Conservation (phyloP, 495 filamentous ascomycete genomes). For the Penicillium goetzii region DNA sequence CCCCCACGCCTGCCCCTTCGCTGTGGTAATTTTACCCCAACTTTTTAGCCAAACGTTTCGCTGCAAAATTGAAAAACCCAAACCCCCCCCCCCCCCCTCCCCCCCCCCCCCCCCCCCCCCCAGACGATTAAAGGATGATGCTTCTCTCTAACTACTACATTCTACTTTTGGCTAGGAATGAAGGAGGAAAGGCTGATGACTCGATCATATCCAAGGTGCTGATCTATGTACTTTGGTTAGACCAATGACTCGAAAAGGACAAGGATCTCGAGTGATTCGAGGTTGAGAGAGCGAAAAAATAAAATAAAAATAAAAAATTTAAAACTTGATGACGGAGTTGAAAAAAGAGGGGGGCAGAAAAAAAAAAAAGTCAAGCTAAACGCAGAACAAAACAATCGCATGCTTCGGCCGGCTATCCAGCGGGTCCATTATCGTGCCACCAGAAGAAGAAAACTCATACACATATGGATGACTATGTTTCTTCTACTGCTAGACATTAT, state of each 20-base stretch:
- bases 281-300: background rate
- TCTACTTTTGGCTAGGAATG: conserved; percentile 1
- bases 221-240: background rate
- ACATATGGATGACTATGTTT: background rate
- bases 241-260: background rate
- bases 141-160: background rate
- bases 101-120: too few species aligned
- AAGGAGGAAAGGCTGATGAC: background rate
- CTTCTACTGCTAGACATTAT: background rate
- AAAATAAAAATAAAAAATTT: background rate
- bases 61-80: too few species aligned
- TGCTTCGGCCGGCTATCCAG: conserved; percentile 15
- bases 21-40: too few species aligned
- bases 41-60: too few species aligned
- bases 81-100: too few species aligned
- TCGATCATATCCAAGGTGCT: background rate
- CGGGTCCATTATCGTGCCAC: conserved; percentile 22
- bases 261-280: background rate
- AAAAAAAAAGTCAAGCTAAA: conserved; percentile 7
- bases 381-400: conserved; percentile 1
- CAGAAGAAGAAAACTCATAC: background rate
- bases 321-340: conserved; percentile 8
- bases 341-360: background rate
- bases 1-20: too few species aligned
- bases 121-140: background rate